These are phyloP conservation scores for Trametes cubensis DNA, from an alignment of 768 basidiomycete species.

Conservation along the genomic window DNA sequence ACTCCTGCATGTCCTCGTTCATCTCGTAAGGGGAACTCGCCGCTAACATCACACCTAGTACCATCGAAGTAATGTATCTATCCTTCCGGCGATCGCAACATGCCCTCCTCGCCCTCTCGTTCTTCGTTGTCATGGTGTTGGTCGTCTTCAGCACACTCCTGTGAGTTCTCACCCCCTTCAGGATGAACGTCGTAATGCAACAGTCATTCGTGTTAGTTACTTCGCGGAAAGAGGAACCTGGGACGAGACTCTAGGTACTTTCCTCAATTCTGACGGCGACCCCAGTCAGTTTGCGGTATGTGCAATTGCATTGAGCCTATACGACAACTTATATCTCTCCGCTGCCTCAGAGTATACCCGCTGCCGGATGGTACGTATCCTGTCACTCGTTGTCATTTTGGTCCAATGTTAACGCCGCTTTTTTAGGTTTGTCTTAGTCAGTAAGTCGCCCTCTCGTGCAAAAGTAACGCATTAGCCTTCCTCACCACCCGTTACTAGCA, in stretches of 20 bases:
- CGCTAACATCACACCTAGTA: conserved; percentile 44
- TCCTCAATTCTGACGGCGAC: conserved; percentile 85
- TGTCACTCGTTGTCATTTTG: conserved; percentile 13
- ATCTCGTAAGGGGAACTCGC: not conserved
- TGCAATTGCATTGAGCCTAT: not conserved
- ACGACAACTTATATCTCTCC: not conserved
- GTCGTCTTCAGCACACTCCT: conserved; percentile 86
- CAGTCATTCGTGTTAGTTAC: conserved; percentile 50
- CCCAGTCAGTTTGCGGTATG: conserved; percentile 76
- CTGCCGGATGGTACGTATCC: conserved; percentile 69
- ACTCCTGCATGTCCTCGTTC: conserved; percentile 48
- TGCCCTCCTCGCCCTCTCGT: conserved; percentile 82
- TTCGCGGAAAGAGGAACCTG: conserved; percentile 91
- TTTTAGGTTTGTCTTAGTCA: conserved; percentile 71
- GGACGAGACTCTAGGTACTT: conserved; percentile 79
- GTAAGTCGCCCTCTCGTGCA: conserved; percentile 44
- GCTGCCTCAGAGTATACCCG: conserved; percentile 61
- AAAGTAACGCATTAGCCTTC: too few species aligned
- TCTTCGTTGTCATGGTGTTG: conserved; percentile 87
- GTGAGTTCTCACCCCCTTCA: conserved; percentile 42
- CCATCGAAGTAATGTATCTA: conserved; percentile 92
- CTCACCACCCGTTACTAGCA: conserved; percentile 42
- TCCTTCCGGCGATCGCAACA: conserved; percentile 85
- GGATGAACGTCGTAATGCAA: not conserved
- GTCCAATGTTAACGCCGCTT: conserved; percentile 12